Percentiles rank a stretch among this genome's conserved stretches.
Evolutionary conservation across 2,329 filamentous ascomycete genomes (phyloP).

Genomic region (Pleurostoma richardsiae): DNA sequence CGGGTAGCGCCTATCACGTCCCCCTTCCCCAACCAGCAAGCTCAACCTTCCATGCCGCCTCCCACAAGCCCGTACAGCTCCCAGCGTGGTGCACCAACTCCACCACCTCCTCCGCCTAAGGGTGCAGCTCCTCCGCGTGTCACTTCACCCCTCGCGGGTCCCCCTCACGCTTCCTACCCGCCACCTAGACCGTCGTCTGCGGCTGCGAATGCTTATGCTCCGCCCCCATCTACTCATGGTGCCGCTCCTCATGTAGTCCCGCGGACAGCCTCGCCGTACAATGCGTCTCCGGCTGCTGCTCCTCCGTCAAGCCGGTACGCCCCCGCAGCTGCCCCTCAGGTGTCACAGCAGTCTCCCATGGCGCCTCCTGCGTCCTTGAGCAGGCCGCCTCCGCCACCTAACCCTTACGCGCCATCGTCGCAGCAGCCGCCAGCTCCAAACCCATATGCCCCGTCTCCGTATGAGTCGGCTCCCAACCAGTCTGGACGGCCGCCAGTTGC

Average conservation of each 20-base stretch:
- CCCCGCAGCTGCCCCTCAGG: conserved; percentile 56
- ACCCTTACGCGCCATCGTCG: conserved; percentile 40
- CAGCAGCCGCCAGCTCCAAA: conserved; percentile 21
- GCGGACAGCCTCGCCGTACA: conserved; percentile 81
- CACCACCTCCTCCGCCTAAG: conserved; percentile 81
- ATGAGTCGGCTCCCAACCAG: conserved; percentile 32
- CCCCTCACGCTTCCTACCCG: conserved; percentile 40
- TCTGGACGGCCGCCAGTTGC: conserved; percentile 29
- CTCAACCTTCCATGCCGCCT: conserved; percentile 48
- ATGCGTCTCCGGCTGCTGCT: conserved; percentile 65
- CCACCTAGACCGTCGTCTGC: conserved; percentile 49
- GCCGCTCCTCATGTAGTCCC: conserved; percentile 53
- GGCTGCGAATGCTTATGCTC: conserved; percentile 60
- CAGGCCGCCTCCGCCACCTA: conserved; percentile 37
- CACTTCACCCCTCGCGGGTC: conserved; percentile 63
- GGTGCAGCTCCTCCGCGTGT: conserved; percentile 65
- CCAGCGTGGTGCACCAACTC: conserved; percentile 60
- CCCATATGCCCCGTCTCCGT: conserved; percentile 57
- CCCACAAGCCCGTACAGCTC: conserved; percentile 52
- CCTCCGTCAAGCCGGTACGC: conserved; percentile 75
- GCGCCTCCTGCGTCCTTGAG: conserved; percentile 34
- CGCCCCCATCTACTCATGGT: conserved; percentile 38
- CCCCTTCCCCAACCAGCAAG: conserved; percentile 67
- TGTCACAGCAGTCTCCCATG: conserved; percentile 26
- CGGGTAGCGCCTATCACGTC: conserved; percentile 63